Base-by-base conservation (phyloP, 1,139 yeast genomes). In the Sugiyamaella japonica region DNA sequence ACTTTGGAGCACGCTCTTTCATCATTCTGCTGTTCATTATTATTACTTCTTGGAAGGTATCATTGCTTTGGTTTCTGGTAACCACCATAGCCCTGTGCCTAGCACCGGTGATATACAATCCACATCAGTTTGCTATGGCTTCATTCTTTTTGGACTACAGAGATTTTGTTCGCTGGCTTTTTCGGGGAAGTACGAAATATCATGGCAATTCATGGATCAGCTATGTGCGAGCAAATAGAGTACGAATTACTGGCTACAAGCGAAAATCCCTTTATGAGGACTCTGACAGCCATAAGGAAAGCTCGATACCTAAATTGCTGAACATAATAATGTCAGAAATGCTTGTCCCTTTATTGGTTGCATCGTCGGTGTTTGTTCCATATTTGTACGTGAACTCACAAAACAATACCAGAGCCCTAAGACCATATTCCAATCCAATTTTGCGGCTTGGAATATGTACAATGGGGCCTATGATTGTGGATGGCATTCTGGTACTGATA, bases 61-160 rank as follows among this genome's bases (percentile, higher is more conserved):
- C 95, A 0, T 71, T 89, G 23, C 66, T 88, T 32, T 89, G 96
- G 96, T 89, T 89, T 70, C 87, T 91, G 85, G 76, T 87, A 7
- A 86, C 95, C 0, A 78, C 86, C 10, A 70, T 83, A 6, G 84
- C 96, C 0, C 71, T 89, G 66, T 81, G 90, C 57, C 71, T 87
- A 46, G 86, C 95, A 0, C 97, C 97, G 1, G 83, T 86, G 57
- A 68, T 89, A 4, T 89, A 86, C 73, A 89, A 89, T 63, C 96
- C 97, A 0, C 95, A 89, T 66, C 96, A 89, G 65, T 89, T 88
- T 68, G 77, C 84, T 1, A 77, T 82, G 69, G 70, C 72, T 3
- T 89, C 85, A 56, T 89, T 85, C 64, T 83, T 88, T 60, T 66
- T 85, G 17, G 97, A 89, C 66, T 89, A 89, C 65, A 70, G 84